phyloP scores from a whole-genome alignment of 192 early-diverging fungal species.

The Backusella tuberculispora region DNA sequence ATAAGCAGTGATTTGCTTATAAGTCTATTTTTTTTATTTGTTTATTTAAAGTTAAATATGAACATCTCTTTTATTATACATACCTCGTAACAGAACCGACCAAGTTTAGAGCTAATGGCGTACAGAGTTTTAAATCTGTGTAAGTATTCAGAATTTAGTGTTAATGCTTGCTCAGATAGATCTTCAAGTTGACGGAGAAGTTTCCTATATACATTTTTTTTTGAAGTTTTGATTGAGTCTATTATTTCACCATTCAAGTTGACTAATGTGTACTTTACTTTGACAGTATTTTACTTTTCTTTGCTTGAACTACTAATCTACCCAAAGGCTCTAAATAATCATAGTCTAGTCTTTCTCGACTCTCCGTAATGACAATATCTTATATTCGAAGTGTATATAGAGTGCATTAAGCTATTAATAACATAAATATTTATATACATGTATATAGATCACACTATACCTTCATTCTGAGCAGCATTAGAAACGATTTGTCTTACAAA shows the following conservation, averaged over 20 bases:
- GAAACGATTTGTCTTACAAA: slow-evolving; percentile 48
- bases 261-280: slow-evolving; percentile 35
- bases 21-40: slow-evolving; percentile 20
- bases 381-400: slow-evolving; percentile 28
- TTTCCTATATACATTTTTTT: slow-evolving; percentile 50
- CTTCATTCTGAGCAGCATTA: slow-evolving; percentile 42
- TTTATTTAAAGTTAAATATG: neutral
- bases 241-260: neutral
- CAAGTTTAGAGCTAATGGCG: slow-evolving; percentile 50
- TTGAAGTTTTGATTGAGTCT: neutral
- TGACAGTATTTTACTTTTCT: slow-evolving; percentile 60
- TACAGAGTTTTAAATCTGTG: slow-evolving; percentile 53
- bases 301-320: slow-evolving; percentile 46
- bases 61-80: neutral
- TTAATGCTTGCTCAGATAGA: slow-evolving; percentile 49
- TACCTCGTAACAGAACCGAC: slow-evolving; percentile 52
- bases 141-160: slow-evolving; percentile 51
- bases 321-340: slow-evolving; percentile 52
- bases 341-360: slow-evolving; percentile 46
- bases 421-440: slow-evolving; percentile 1
- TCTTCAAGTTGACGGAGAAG: slow-evolving; percentile 69
- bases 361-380: slow-evolving; percentile 47
- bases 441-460: slow-evolving; percentile 16
- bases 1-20: slow-evolving; percentile 46
- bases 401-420: neutral